phyloP scores from a whole-genome alignment of 2,329 filamentous ascomycete species.

The Davidsoniella eucalypti region DNA sequence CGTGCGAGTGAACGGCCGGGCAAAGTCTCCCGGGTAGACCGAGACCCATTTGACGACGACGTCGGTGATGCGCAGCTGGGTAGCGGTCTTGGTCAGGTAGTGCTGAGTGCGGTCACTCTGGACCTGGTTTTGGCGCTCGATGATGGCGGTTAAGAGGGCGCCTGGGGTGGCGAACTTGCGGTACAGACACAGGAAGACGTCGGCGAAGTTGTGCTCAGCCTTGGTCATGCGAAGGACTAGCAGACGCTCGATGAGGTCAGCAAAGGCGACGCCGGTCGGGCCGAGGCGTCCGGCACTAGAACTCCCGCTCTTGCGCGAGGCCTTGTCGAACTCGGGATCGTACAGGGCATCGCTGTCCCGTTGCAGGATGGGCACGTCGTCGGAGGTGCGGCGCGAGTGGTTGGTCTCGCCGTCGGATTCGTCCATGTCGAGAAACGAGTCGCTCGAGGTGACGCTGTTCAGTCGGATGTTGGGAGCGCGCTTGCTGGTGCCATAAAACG shows the following conservation, averaged over 20 bases:
- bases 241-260: constrained; percentile 74
- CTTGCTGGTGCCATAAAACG: constrained; percentile 20
- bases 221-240: constrained; percentile 68
- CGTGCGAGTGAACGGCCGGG: constrained; percentile 54
- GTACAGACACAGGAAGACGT: constrained; percentile 84
- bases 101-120: constrained; percentile 49
- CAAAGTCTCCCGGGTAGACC: constrained; percentile 85
- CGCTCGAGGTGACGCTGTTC: constrained; percentile 27
- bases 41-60: constrained; percentile 81
- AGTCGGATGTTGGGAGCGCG: constrained; percentile 34
- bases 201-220: constrained; percentile 73
- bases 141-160: constrained; percentile 60
- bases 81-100: constrained; percentile 60
- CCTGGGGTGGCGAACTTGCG: constrained; percentile 79
- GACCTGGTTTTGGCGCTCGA: constrained; percentile 56
- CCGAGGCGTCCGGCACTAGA: not conserved
- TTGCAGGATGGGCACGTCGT: constrained; percentile 50
- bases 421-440: constrained; percentile 49
- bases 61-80: constrained; percentile 69
- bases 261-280: constrained; percentile 37
- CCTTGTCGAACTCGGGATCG: constrained; percentile 23
- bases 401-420: constrained; percentile 54
- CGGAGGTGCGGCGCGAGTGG: constrained; percentile 33
- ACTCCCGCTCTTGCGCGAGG: constrained; percentile 23
- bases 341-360: constrained; percentile 47